A percentile compares a stretch with the other conserved stretches of the same genome.
phyloP scores from a whole-genome alignment of 1,284 basidiomycete species.

The Cryptococcus jaspeensis region DNA sequence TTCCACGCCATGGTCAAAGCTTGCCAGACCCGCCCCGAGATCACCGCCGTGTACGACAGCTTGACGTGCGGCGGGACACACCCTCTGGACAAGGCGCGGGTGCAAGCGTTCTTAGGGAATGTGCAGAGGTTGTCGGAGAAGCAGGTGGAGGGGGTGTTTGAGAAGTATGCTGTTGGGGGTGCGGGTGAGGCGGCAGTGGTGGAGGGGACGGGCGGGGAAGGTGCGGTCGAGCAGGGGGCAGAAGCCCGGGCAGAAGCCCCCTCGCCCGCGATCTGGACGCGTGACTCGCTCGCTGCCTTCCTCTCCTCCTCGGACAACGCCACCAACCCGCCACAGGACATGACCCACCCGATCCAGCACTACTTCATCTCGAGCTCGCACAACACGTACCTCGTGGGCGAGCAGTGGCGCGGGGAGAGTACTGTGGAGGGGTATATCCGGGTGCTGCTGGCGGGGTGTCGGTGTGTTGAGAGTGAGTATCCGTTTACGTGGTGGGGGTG shows the following conservation, averaged over 20 bases:
- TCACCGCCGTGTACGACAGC: slow-evolving; percentile 66
- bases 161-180: slow-evolving; percentile 14
- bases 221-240: too few relatives aligned
- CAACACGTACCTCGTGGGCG: slow-evolving; percentile 94
- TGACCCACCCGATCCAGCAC: slow-evolving; percentile 79
- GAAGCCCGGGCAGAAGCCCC: neutral
- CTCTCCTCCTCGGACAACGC: slow-evolving; percentile 69
- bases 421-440: slow-evolving; percentile 96
- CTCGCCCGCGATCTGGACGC: slow-evolving; percentile 21
- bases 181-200: too few relatives aligned
- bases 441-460: slow-evolving; percentile 83
- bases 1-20: slow-evolving; percentile 84
- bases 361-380: slow-evolving; percentile 94
- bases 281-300: slow-evolving; percentile 63
- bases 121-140: slow-evolving; percentile 60
- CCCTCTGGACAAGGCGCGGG: slow-evolving; percentile 46
- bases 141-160: slow-evolving; percentile 23
- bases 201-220: too few relatives aligned
- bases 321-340: slow-evolving; percentile 59
- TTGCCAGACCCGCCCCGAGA: slow-evolving; percentile 77
- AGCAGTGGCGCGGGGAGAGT: slow-evolving; percentile 88
- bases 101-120: slow-evolving; percentile 66
- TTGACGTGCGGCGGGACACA: slow-evolving; percentile 50
- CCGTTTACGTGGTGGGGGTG: neutral
- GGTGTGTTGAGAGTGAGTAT: slow-evolving; percentile 82